These are phyloP conservation scores for Delonix regia DNA, from an alignment of 306 rosid genomes.

Conservation along the genomic window DNA sequence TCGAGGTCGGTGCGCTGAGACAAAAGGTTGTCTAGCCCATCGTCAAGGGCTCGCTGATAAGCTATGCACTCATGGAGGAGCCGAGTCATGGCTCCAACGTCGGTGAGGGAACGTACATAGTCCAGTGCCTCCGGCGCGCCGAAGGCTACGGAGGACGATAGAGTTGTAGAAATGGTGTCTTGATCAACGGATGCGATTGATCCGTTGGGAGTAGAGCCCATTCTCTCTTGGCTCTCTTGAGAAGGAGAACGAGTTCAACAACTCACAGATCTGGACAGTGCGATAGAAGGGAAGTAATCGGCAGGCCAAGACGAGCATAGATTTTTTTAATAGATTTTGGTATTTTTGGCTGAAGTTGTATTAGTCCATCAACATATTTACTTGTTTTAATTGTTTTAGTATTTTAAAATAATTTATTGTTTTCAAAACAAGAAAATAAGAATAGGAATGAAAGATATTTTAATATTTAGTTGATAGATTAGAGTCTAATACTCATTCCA, in stretches of 20 bases:
- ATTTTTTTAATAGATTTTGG: no score
- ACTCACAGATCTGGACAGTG: neutral
- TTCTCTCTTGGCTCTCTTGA: slow-evolving; percentile 12
- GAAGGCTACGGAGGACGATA: slow-evolving; percentile 47
- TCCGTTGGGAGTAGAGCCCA: slow-evolving; percentile 52
- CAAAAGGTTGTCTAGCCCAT: slow-evolving; percentile 69
- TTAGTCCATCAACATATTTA: no score
- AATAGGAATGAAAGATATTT: no score
- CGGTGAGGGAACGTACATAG: slow-evolving; percentile 48
- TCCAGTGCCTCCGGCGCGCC: slow-evolving; percentile 42
- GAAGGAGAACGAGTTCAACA: neutral
- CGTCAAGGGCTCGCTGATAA: slow-evolving; percentile 54
- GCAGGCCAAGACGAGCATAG: neutral
- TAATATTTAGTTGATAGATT: no score
- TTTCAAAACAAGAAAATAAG: no score
- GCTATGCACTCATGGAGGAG: slow-evolving; percentile 54
- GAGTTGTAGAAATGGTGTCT: slow-evolving; percentile 31
- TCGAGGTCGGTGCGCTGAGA: slow-evolving; percentile 84
- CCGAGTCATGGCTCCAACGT: slow-evolving; percentile 53
- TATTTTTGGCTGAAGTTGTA: no score
- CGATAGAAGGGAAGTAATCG: neutral
- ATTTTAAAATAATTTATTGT: no score
- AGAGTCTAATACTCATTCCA: no score
- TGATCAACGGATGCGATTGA: slow-evolving; percentile 37
- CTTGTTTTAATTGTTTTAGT: no score